phyloP scores from a whole-genome alignment of 176 grass and related monocot species.

The Stipa capillata region DNA sequence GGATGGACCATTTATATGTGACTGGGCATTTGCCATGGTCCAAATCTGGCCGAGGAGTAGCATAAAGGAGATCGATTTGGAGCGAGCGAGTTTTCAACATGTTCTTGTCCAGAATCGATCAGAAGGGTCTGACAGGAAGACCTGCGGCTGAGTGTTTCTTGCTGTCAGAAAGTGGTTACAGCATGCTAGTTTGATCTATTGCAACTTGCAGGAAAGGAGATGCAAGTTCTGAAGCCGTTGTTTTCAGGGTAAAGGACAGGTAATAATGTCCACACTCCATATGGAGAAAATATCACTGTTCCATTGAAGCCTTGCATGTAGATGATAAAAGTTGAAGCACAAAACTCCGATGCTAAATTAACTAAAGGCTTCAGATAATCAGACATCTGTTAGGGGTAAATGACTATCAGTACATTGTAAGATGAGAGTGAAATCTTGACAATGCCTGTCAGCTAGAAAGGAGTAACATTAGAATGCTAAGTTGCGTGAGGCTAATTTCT shows the following conservation, averaged over 20 bases:
- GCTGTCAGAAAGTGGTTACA: neutral
- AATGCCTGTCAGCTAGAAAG: neutral
- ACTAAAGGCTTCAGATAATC: neutral
- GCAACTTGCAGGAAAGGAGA: neutral
- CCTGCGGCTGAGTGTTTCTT: neutral
- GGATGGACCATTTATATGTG: constrained; percentile 15
- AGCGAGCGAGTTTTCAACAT: neutral
- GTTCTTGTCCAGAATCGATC: neutral
- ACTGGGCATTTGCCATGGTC: neutral
- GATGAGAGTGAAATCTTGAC: neutral
- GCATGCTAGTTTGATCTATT: neutral
- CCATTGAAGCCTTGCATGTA: neutral
- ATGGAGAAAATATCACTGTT: neutral
- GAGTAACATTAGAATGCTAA: neutral
- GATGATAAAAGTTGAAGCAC: neutral
- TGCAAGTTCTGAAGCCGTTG: neutral
- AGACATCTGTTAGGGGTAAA: neutral
- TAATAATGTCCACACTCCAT: neutral
- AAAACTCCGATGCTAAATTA: neutral
- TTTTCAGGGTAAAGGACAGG: neutral
- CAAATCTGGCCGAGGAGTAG: neutral
- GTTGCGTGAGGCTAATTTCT: neutral
- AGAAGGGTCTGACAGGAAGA: neutral
- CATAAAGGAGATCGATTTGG: neutral
- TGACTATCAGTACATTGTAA: neutral